These are phyloP conservation scores for Irpex lacteus DNA, from an alignment of 1,284 basidiomycete genomes.

Conservation along the genomic window DNA sequence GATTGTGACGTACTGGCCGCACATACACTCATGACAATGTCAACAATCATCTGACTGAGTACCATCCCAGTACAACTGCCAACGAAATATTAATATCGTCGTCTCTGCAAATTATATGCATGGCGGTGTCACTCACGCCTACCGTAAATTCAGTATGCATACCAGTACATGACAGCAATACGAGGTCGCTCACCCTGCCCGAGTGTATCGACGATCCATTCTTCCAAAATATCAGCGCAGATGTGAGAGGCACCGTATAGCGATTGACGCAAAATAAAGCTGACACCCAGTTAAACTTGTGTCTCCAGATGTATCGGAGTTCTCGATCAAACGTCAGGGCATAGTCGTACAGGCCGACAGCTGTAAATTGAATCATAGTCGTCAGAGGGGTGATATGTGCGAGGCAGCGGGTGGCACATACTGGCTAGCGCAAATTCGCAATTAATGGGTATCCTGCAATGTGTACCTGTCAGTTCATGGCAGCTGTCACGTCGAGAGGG, in stretches of 20 bases:
- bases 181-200: not conserved
- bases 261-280: not conserved
- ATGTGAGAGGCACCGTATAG: not conserved
- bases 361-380: not conserved
- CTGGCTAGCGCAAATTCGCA: conserved; percentile 1
- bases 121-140: not conserved
- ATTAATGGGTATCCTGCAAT: not conserved
- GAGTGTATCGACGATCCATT: not conserved
- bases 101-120: too few species aligned
- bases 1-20: not conserved
- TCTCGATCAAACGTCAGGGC: not conserved
- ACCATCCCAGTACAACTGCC: not conserved
- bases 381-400: not conserved
- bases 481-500: not conserved
- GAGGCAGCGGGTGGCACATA: not conserved
- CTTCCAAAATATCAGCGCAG: not conserved
- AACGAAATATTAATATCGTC: not conserved
- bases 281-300: not conserved
- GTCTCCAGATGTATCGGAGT: not conserved
- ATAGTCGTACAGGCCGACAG: not conserved
- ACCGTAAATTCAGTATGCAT: not conserved
- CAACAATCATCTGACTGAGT: not conserved
- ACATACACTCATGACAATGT: not conserved
- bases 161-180: not conserved
- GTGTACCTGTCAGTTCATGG: not conserved